Conservation (phyloP, 228 moss, liverwort and hornwort species). For the Sphagnum magellanicum region DNA sequence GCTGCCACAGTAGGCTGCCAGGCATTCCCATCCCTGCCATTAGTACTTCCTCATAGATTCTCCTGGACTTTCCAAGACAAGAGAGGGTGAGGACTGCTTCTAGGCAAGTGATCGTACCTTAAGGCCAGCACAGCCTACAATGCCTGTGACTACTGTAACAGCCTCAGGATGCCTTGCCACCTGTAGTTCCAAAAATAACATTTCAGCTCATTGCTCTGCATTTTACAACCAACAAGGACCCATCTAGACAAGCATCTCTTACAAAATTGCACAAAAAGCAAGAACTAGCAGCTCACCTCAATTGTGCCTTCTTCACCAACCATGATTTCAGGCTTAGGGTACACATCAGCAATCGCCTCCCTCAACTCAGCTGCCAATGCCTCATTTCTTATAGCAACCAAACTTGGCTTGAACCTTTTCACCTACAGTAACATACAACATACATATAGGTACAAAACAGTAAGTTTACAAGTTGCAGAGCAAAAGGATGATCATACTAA, state of each 20-base stretch:
- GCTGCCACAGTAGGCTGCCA: conserved; percentile 94
- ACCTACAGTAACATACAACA: conserved; percentile 25
- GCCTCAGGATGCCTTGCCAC: conserved; percentile 95
- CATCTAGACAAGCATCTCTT: background rate
- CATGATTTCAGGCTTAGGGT: conserved; percentile 85
- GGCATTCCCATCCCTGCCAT: background rate
- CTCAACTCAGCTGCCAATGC: conserved; percentile 58
- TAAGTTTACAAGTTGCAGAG: too few species aligned
- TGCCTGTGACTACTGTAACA: conserved; percentile 86
- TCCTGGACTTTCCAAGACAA: conserved; percentile 2
- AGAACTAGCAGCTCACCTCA: conserved; percentile 32
- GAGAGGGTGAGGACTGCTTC: background rate
- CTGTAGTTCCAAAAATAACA: conserved; percentile 16
- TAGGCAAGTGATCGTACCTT: conserved; percentile 29
- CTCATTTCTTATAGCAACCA: conserved; percentile 59
- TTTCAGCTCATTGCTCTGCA: background rate
- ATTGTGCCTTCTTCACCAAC: conserved; percentile 76
- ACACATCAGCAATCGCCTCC: conserved; percentile 75
- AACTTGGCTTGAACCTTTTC: conserved; percentile 67
- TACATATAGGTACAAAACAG: too few species aligned
- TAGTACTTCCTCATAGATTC: background rate
- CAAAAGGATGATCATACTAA: too few species aligned
- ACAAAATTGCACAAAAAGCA: background rate
- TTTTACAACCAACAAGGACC: too few species aligned
- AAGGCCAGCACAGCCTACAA: conserved; percentile 89